A percentile compares a stretch with the other conserved stretches of the same genome.
Conservation (phyloP, 148 eudicot species). For the Amaranthus palmeri region DNA sequence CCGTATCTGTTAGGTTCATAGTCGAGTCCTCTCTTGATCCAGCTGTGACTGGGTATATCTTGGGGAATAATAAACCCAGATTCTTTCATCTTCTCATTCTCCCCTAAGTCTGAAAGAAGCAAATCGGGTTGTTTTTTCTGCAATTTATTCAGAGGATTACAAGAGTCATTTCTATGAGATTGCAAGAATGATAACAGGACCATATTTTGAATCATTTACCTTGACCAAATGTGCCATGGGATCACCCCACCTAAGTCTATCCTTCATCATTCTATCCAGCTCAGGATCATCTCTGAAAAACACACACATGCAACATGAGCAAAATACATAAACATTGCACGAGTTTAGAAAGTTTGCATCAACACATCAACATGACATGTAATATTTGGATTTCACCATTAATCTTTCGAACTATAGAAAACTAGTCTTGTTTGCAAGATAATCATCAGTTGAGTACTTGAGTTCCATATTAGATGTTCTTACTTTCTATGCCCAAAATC, state of each 20-base stretch:
- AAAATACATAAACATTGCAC: background rate
- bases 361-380: background rate
- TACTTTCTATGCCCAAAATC: background rate
- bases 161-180: background rate
- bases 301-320: background rate
- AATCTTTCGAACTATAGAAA: background rate
- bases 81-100: conserved; percentile 63
- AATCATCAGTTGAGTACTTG: background rate
- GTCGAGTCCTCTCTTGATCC: conserved; percentile 69
- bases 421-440: background rate
- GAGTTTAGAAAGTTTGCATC: background rate
- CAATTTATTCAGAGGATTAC: conserved; percentile 8
- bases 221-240: conserved; percentile 99
- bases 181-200: background rate
- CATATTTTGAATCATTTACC: conserved; percentile 29
- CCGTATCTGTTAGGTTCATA: conserved; percentile 84
- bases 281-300: conserved; percentile 52
- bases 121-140: conserved; percentile 41
- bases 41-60: conserved; percentile 78
- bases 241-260: conserved; percentile 88
- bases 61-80: conserved; percentile 85
- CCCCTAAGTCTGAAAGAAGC: conserved; percentile 59
- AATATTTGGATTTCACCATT: background rate
- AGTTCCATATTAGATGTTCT: background rate
- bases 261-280: conserved; percentile 63